Conservation (phyloP, 225 moss, liverwort and hornwort species). For the Physcomitrium patens region DNA sequence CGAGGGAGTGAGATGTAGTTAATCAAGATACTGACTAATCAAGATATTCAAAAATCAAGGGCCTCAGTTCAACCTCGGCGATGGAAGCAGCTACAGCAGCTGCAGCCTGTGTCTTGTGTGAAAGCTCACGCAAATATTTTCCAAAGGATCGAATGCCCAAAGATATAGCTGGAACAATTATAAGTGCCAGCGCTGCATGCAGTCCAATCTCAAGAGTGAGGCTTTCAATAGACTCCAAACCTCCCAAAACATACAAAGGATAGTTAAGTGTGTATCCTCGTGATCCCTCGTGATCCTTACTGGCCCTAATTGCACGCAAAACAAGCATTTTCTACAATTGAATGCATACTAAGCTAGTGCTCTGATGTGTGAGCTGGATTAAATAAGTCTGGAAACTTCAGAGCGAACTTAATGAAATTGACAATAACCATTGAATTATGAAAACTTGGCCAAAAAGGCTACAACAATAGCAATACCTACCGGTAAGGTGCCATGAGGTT, state of each 20-base stretch:
- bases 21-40: not conserved
- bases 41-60: constrained; percentile 14
- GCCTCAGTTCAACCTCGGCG: constrained; percentile 70
- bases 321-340: not conserved
- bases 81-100: constrained; percentile 93
- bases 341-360: not conserved
- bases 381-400: not conserved
- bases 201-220: constrained; percentile 6
- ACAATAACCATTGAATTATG: not conserved
- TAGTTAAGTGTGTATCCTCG: not conserved
- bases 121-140: constrained; percentile 91
- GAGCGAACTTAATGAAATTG: not conserved
- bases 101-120: constrained; percentile 93
- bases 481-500: constrained; percentile 80
- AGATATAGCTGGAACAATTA: constrained; percentile 87
- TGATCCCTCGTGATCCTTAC: not conserved
- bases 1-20: not conserved
- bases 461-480: constrained; percentile 49
- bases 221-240: constrained; percentile 15
- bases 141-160: constrained; percentile 90
- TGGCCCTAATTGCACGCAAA: not conserved
- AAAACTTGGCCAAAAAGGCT: not conserved
- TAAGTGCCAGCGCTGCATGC: constrained; percentile 80
- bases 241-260: not conserved
- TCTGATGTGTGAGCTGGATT: not conserved